Evolutionary conservation across 2,329 filamentous ascomycete genomes (phyloP), one percentile per base, ranked within the genome.

Genomic region (Pseudogymnoascus sp.): DNA sequence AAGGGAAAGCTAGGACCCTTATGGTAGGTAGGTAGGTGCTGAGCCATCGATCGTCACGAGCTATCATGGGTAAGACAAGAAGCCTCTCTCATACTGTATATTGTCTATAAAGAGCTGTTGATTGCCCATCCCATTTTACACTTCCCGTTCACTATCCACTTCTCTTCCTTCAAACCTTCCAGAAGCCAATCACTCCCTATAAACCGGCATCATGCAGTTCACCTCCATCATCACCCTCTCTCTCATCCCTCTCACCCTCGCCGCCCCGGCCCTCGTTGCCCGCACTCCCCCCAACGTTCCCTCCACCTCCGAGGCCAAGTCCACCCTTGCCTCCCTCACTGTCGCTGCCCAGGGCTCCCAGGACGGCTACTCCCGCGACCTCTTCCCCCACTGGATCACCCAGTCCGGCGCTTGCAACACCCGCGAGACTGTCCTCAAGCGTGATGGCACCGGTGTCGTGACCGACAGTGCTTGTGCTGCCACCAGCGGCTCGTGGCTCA

Each of bases 371-470:
- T 75, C 80, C 62, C 85, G 89, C 59, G 80, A 82, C 67, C 74
- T 86, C 59, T 92, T 92, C 75, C 86, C 85, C 2, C 83, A 86
- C 73, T 91, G 88, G 88, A 82, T 80, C 66, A 86, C 83, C 30
- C 80, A 85, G 67, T 75, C 74, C 12, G 87, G 86, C 7, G 73
- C 75, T 4, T 94, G 90, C 80, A 86, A 91, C 75, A 88, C 88
- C 18, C 78, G 83, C 60, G 89, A 92, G 70, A 82, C 78, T 2
- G 88, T 93, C 36, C 79, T 93, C 25, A 81, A 85, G 74, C 86
- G 90, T 38, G 89, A 94, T 71, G 90, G 89, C 57, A 82, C 77
- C 11, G 75, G 77, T 65, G 86, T 93, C 9, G 75, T 79, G 4
- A 78, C 80, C 36, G 78, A 81, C 71, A 76, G 73, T 11, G 77